Evolutionary conservation across 768 basidiomycete genomes (phyloP).

Genomic region (Auricularia sp.): DNA sequence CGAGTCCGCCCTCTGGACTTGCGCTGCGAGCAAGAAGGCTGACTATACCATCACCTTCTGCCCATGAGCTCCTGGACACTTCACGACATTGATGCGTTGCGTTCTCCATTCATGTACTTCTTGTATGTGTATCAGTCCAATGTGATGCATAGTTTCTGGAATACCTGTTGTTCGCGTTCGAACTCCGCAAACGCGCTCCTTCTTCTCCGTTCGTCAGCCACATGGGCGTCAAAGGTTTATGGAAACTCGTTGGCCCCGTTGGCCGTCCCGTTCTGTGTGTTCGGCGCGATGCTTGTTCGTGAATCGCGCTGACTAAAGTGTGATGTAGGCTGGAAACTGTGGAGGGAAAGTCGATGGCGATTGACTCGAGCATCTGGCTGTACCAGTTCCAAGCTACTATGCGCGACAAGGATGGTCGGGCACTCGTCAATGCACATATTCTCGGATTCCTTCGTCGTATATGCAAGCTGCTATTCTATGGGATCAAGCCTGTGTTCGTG

Average conservation of each 20-base stretch:
- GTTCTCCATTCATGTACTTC: too few relatives aligned
- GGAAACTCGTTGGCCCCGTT: slow-evolving; percentile 87
- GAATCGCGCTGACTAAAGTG: background rate
- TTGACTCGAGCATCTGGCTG: slow-evolving; percentile 98
- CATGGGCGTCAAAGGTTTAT: slow-evolving; percentile 97
- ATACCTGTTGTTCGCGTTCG: too few relatives aligned
- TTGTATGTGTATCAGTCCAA: too few relatives aligned
- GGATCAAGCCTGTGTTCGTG: slow-evolving; percentile 96
- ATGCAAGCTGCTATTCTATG: slow-evolving; percentile 90
- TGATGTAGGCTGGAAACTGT: slow-evolving; percentile 73
- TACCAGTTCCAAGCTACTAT: slow-evolving; percentile 99
- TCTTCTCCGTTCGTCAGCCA: background rate
- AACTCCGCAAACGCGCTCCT: background rate
- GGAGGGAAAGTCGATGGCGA: slow-evolving; percentile 91
- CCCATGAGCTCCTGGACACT: slow-evolving; percentile 13
- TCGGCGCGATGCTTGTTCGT: slow-evolving; percentile 7
- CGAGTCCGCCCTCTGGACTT: slow-evolving; percentile 37
- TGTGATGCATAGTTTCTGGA: too few relatives aligned
- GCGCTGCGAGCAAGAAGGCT: slow-evolving; percentile 23
- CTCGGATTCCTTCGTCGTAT: slow-evolving; percentile 85
- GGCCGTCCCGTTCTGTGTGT: slow-evolving; percentile 84
- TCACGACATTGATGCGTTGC: too few relatives aligned
- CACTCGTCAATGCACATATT: slow-evolving; percentile 85
- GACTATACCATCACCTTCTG: slow-evolving; percentile 40
- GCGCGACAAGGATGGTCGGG: slow-evolving; percentile 92